Percentiles rank a stretch among this genome's conserved stretches.
phyloP scores from a whole-genome alignment of 352 stramenopile genomes.

The Pythium dissotocum region DNA sequence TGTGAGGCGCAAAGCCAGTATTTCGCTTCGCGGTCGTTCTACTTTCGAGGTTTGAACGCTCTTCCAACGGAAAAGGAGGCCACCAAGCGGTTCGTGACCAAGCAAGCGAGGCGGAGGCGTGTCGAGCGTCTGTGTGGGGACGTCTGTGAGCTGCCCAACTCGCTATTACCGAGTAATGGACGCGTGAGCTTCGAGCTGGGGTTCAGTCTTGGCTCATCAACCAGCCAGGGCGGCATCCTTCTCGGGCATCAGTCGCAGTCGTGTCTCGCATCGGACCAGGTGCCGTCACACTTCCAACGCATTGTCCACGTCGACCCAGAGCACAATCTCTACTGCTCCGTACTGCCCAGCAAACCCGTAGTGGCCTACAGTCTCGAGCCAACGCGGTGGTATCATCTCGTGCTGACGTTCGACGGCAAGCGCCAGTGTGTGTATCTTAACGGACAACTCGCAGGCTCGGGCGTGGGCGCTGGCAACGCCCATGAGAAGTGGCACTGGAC shows the following conservation, averaged over 20 bases:
- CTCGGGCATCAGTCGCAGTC: constrained; percentile 9
- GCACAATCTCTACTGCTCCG: constrained; percentile 21
- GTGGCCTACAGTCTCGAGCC: constrained; percentile 4
- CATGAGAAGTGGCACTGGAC: constrained; percentile 20
- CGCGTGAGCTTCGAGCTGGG: constrained; percentile 20
- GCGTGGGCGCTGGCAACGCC: not conserved
- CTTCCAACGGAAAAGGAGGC: not conserved
- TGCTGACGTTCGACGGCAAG: constrained; percentile 9
- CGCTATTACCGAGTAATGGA: constrained; percentile 10
- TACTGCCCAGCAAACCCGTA: constrained; percentile 13
- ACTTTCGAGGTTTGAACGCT: constrained; percentile 3
- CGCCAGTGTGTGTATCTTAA: constrained; percentile 19
- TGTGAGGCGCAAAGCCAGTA: constrained; percentile 10
- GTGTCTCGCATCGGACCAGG: constrained; percentile 2
- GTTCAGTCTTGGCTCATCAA: constrained; percentile 5
- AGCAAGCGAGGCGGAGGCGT: not conserved
- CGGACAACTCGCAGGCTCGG: constrained; percentile 2
- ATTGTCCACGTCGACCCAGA: constrained; percentile 18
- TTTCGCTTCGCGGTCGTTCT: constrained; percentile 9
- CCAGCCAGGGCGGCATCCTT: constrained; percentile 9
- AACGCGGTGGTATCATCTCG: constrained; percentile 17
- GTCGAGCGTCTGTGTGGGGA: constrained; percentile 9
- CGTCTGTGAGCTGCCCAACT: constrained; percentile 10
- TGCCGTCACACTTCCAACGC: constrained; percentile 1
- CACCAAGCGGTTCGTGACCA: not conserved